These are phyloP conservation scores for Metschnikowia cerradonensis DNA, from an alignment of 805 yeast species.

Conservation along the genomic window DNA sequence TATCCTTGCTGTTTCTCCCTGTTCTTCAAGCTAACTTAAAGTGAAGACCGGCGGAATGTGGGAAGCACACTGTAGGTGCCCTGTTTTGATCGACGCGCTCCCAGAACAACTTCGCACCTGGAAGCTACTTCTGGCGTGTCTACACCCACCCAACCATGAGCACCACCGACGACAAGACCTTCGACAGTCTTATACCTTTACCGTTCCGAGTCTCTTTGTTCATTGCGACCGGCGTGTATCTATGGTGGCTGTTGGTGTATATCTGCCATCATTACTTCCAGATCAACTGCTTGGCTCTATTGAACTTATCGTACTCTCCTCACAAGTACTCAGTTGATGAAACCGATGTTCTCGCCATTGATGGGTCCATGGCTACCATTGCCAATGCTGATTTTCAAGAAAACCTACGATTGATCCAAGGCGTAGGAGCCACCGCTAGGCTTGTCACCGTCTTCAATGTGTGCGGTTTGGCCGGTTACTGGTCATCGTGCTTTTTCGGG, in stretches of 20 bases:
- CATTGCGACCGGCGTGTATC: constrained; percentile 45
- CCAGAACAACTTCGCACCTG: background rate
- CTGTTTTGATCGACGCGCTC: background rate
- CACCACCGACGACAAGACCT: constrained; percentile 8
- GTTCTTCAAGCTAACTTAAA: background rate
- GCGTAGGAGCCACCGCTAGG: constrained; percentile 32
- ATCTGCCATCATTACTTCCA: constrained; percentile 31
- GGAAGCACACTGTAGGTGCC: background rate
- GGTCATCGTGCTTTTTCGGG: constrained; percentile 4
- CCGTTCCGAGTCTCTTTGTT: constrained; percentile 47
- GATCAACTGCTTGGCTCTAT: constrained; percentile 44
- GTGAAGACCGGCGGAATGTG: background rate
- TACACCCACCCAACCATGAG: background rate
- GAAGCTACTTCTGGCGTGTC: background rate
- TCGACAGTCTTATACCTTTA: constrained; percentile 32
- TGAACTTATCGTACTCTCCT: constrained; percentile 38
- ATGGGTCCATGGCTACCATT: constrained; percentile 33
- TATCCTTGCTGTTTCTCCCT: too few relatives aligned
- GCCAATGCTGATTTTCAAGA: constrained; percentile 29
- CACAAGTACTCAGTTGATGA: constrained; percentile 29
- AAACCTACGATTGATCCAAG: constrained; percentile 27
- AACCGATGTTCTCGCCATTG: constrained; percentile 19
- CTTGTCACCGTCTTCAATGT: constrained; percentile 22
- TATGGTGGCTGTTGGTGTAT: constrained; percentile 50
- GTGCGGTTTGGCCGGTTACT: constrained; percentile 17